Evolutionary conservation across 306 rosid species (phyloP), one percentile per base, ranked within the genome.

Genomic region (Hylodesmum podocarpum): DNA sequence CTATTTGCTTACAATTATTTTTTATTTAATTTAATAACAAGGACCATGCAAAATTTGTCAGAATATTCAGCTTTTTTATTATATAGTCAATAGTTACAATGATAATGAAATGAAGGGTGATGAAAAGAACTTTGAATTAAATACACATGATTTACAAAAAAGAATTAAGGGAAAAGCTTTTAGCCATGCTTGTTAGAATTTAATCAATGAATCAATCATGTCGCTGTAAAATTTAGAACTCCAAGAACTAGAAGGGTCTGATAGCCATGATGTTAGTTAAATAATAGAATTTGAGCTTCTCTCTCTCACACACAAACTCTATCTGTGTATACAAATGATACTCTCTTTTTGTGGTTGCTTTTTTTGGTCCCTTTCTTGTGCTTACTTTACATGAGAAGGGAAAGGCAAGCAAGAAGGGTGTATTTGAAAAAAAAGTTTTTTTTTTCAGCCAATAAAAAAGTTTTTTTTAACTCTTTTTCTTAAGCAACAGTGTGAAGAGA

Each of bases 171-270:
- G 37, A 50, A 64, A 41, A 62, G 47, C 80, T 87, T 86, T 88
- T 74, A 69, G 84, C 77, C 84, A 77, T 84, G 85, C 84, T 66
- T 74, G 63, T 66, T 88, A 63, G 81, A 76, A 57, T 68, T 83
- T 85, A 86, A 91, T 89, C 88, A 83, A 82, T 83, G 86, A 36
- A 70, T 88, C 89, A 90, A 94, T 91, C 87, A 94, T 88, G 82
- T 72, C 78, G 84, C 73, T 78, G 94, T 86, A 55, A 85, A 55
- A 84, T 82, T 83, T 81, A 84, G 78, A 86, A 86, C 88, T 74
- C 72, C 57, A 73, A 49, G 62, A 80, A 37, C 72, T 19, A 71
- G 55, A 73, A 85, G 85, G 79, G 85, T 82, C 83, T 81, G 39
- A 74, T 76, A 80, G 85, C 80, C 87, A 86, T 87, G 55, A 88